Percentiles rank a stretch among this genome's conserved stretches.
These are phyloP conservation scores for Thyridium curvatum DNA, from an alignment of 2,329 filamentous ascomycete genomes.

Conservation along the genomic window DNA sequence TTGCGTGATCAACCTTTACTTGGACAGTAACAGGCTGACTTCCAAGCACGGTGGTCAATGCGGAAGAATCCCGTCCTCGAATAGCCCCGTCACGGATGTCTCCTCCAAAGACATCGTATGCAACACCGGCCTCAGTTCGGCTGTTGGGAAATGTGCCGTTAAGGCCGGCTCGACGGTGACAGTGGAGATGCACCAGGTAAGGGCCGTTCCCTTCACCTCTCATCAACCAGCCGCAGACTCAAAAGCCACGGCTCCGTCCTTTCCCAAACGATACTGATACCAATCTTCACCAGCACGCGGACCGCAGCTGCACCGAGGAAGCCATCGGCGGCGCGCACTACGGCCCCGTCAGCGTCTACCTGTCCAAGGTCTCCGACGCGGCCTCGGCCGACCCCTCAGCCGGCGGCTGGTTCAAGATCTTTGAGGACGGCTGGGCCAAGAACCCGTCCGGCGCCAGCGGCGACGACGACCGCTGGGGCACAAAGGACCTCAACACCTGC, in stretches of 20 bases:
- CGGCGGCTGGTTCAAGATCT: slow-evolving; percentile 45
- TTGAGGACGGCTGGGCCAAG: slow-evolving; percentile 34
- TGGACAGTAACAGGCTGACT: no score
- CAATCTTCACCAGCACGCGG: slow-evolving; percentile 25
- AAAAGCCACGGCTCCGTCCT: no score
- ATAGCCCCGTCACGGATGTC: slow-evolving; percentile 39
- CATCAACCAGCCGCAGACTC: background rate
- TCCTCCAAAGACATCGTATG: slow-evolving; percentile 31
- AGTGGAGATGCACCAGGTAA: slow-evolving; percentile 40
- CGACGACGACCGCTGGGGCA: slow-evolving; percentile 39
- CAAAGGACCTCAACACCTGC: slow-evolving; percentile 32
- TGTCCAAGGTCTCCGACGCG: slow-evolving; percentile 40
- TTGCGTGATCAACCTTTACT: no score
- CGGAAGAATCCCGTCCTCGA: slow-evolving; percentile 33
- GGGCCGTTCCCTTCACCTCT: background rate
- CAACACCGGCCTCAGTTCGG: slow-evolving; percentile 26
- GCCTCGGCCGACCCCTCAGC: slow-evolving; percentile 32
- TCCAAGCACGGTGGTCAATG: no score
- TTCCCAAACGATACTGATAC: no score
- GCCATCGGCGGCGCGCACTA: slow-evolving; percentile 47
- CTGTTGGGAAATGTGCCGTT: slow-evolving; percentile 33
- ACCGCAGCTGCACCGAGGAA: slow-evolving; percentile 35
- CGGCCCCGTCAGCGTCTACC: slow-evolving; percentile 42
- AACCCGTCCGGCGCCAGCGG: slow-evolving; percentile 24
- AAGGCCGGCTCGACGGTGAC: slow-evolving; percentile 37